A percentile compares a stretch with the other conserved stretches of the same genome.
Evolutionary conservation across 2,329 filamentous ascomycete species (phyloP).

Genomic region (Keithomyces neogunnii): DNA sequence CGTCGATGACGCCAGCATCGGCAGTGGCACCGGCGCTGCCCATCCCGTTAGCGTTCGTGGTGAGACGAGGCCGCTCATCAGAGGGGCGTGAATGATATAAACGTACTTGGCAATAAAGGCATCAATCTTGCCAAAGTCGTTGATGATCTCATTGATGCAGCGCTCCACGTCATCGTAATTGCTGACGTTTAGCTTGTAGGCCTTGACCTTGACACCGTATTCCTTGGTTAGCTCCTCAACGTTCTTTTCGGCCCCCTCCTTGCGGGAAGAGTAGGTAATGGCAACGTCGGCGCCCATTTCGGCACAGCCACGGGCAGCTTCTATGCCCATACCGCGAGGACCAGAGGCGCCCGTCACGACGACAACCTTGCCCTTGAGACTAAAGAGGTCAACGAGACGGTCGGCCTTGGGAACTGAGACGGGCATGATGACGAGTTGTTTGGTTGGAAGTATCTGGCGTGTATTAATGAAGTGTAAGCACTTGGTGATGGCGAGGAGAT

Average conservation of each 20-base stretch:
- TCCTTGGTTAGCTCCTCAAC: constrained; percentile 54
- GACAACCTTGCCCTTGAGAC: constrained; percentile 63
- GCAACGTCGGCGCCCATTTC: constrained; percentile 64
- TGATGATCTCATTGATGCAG: constrained; percentile 54
- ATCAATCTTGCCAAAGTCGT: constrained; percentile 67
- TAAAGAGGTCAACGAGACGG: constrained; percentile 58
- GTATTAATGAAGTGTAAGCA: no score
- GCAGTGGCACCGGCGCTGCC: constrained; percentile 57
- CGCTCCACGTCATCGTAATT: constrained; percentile 42
- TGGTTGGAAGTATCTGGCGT: no score
- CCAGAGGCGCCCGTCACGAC: constrained; percentile 63
- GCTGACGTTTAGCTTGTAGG: constrained; percentile 51
- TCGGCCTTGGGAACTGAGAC: constrained; percentile 47
- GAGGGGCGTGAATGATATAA: constrained; percentile 32
- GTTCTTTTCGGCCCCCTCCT: constrained; percentile 58
- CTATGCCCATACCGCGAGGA: constrained; percentile 61
- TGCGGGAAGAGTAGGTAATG: constrained; percentile 64
- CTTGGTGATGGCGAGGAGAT: no score
- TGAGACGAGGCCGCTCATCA: no score
- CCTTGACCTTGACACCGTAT: constrained; percentile 59
- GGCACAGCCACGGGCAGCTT: constrained; percentile 59
- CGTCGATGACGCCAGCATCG: constrained; percentile 59
- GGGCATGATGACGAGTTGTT: constrained; percentile 35
- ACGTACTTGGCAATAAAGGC: constrained; percentile 69
- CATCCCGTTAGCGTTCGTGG: neutral